Percentiles rank a stretch among this genome's conserved stretches.
Conservation (phyloP, 306 rosid species). For the Macrotyloma uniflorum region DNA sequence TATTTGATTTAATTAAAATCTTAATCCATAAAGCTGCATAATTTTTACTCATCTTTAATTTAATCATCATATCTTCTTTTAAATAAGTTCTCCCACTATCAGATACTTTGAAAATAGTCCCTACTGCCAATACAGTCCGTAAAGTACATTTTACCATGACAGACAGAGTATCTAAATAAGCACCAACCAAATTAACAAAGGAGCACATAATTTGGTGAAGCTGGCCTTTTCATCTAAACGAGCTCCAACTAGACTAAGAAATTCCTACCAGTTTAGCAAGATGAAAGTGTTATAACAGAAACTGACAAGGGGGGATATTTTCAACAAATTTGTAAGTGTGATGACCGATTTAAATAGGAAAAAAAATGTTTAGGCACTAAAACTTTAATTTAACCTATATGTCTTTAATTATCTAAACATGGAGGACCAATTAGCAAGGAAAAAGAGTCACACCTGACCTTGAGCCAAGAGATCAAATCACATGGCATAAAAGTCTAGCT, state of each 20-base stretch:
- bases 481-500: slow-evolving; percentile 11
- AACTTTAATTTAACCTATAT: neutral
- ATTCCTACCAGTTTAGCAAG: neutral
- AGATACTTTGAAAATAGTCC: neutral
- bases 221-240: neutral
- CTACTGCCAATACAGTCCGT: neutral
- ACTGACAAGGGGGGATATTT: neutral
- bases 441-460: neutral
- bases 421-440: neutral
- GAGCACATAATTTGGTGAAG: neutral
- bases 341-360: neutral
- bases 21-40: neutral
- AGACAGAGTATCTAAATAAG: neutral
- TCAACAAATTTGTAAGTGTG: neutral
- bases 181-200: neutral
- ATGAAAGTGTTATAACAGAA: neutral
- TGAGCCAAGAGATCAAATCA: slow-evolving; percentile 7
- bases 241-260: neutral
- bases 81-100: neutral
- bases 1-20: neutral
- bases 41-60: neutral
- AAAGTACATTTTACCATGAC: neutral
- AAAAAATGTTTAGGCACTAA: neutral
- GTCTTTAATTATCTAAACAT: slow-evolving; percentile 12
- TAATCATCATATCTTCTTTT: neutral